Evolutionary conservation across 176 grass and related monocot species (phyloP).

Genomic region (Luzula sylvatica): DNA sequence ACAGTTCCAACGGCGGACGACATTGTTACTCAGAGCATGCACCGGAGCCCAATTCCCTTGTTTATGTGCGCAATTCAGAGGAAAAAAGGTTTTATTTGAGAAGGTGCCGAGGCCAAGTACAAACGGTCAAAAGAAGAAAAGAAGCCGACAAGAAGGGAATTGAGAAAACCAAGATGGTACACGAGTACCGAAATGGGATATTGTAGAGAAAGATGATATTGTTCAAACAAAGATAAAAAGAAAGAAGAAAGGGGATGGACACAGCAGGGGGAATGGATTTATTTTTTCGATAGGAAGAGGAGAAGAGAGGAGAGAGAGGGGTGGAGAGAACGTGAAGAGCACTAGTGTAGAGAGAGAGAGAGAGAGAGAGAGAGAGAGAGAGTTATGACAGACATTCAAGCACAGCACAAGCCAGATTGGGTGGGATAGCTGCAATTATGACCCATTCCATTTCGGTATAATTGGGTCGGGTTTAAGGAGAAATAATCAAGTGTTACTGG

Average conservation of each 20-base stretch:
- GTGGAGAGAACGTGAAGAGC: conserved; percentile 57
- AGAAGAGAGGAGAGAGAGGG: conserved; percentile 18
- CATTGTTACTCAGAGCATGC: conserved; percentile 32
- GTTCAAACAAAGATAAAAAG: conserved; percentile 1
- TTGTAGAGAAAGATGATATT: conserved; percentile 12
- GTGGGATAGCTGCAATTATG: conserved; percentile 7
- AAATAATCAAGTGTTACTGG: no score
- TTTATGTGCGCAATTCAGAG: neutral
- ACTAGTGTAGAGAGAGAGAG: conserved; percentile 18
- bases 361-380: neutral
- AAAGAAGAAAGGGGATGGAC: conserved; percentile 21
- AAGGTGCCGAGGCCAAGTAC: neutral
- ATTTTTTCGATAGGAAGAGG: neutral
- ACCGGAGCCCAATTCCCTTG: neutral
- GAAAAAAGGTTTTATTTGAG: neutral
- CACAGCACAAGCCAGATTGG: neutral
- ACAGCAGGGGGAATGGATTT: conserved; percentile 31
- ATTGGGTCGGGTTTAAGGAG: neutral
- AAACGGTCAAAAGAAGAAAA: conserved; percentile 10
- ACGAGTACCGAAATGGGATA: conserved; percentile 29
- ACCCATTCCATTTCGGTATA: neutral
- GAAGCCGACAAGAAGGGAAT: conserved; percentile 1
- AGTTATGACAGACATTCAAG: neutral
- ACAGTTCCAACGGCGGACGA: conserved; percentile 71
- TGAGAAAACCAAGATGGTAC: conserved; percentile 4